These are phyloP conservation scores for Epichloe typhina DNA, from an alignment of 2,329 filamentous ascomycete species.

Conservation along the genomic window DNA sequence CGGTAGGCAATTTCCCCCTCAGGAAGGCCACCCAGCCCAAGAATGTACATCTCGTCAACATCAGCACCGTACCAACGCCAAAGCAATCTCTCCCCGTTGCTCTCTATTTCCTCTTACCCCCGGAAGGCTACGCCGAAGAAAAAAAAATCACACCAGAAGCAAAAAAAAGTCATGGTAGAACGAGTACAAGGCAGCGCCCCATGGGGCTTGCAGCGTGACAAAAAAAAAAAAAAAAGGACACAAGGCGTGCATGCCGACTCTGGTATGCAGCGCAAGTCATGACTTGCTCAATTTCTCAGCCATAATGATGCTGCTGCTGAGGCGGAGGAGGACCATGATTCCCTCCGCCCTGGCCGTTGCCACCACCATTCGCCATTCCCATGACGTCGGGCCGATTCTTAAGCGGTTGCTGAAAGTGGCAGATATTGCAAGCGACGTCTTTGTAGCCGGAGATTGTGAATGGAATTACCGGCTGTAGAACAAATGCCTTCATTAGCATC, in stretches of 20 bases:
- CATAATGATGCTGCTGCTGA: constrained; percentile 11
- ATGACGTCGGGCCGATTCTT: constrained; percentile 43
- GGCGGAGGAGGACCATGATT: constrained; percentile 15
- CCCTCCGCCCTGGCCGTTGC: constrained; percentile 12
- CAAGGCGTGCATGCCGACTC: background rate
- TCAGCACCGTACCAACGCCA: too few species aligned
- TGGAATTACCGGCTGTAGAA: constrained; percentile 50
- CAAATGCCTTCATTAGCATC: background rate
- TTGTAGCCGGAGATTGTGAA: constrained; percentile 54
- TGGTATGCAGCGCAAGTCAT: background rate
- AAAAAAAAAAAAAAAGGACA: background rate
- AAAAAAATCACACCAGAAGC: background rate
- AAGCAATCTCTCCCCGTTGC: too few species aligned
- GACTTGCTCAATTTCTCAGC: background rate
- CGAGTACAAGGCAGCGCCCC: background rate
- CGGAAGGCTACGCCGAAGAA: too few species aligned
- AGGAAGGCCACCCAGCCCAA: too few species aligned
- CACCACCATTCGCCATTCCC: constrained; percentile 33
- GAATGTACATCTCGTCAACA: too few species aligned
- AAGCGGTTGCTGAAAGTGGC: constrained; percentile 60
- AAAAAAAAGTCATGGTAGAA: background rate
- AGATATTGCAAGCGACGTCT: constrained; percentile 62
- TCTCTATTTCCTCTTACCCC: too few species aligned
- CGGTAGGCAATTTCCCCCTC: too few species aligned
- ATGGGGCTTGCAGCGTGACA: too few species aligned